Percentiles rank a stretch among this genome's conserved stretches.
Conservation (phyloP, 2,329 filamentous ascomycete species). For the Aspergillus sp. region DNA sequence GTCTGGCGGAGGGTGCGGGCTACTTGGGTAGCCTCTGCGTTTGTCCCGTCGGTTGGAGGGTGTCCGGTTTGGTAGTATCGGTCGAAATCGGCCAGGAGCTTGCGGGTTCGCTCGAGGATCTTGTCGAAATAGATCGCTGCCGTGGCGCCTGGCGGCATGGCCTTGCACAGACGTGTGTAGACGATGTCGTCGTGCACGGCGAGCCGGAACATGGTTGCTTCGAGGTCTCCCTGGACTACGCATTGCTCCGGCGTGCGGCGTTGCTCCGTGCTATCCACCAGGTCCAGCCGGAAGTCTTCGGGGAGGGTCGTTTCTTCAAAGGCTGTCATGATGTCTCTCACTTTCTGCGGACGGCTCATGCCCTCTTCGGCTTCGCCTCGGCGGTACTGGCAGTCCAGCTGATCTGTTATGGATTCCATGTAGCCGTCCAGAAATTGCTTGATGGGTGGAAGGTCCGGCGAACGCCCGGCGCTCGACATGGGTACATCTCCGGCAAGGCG, state of each 20-base stretch:
- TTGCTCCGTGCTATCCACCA: constrained; percentile 26
- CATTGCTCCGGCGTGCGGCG: constrained; percentile 31
- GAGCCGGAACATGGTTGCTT: constrained; percentile 37
- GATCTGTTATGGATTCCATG: constrained; percentile 23
- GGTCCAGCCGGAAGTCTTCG: constrained; percentile 33
- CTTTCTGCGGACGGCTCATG: constrained; percentile 31
- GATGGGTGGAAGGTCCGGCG: constrained; percentile 19
- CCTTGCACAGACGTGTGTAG: constrained; percentile 32
- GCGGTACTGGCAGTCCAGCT: constrained; percentile 27
- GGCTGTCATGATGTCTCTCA: constrained; percentile 38
- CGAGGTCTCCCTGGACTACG: constrained; percentile 36
- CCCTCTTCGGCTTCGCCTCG: constrained; percentile 17
- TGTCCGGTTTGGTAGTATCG: constrained; percentile 28
- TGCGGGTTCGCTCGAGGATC: constrained; percentile 24
- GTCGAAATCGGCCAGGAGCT: constrained; percentile 31
- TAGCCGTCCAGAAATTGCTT: constrained; percentile 24
- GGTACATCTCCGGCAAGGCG: constrained; percentile 18
- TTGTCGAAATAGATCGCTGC: constrained; percentile 39
- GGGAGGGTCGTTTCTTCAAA: constrained; percentile 33
- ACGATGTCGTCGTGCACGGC: constrained; percentile 37
- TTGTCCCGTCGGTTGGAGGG: constrained; percentile 11
- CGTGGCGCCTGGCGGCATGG: constrained; percentile 33
- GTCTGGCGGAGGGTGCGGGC: constrained; percentile 21
- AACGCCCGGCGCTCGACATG: constrained; percentile 24
- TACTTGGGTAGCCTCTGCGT: constrained; percentile 22